Base-by-base conservation (phyloP, 2,329 filamentous ascomycete genomes). In the Pseudogymnoascus sp. region DNA sequence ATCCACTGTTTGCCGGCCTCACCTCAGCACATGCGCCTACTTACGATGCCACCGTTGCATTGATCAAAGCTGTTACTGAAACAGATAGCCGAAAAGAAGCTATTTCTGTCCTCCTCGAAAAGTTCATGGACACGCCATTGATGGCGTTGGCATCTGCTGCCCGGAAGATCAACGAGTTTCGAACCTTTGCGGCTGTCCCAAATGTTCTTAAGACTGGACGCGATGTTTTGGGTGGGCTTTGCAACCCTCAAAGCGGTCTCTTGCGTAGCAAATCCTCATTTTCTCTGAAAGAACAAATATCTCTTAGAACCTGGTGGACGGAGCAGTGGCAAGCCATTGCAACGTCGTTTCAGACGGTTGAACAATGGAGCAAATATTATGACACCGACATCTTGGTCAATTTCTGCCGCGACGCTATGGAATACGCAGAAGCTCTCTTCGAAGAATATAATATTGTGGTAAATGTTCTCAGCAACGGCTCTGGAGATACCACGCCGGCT, bases 331-430 rank as follows among this genome's bases (percentile, higher is more conserved):
- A 84, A 64, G 87, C 86, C 54, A 81, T 97, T 47, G 88, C 87
- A 45, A 87, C 88, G 63, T 90, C 93, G 14, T 97, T 97, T 71
- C 81, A 86, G 45, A 86, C 88, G 65, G 96, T 93, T 2, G 92
- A 96, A 72, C 78, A 79, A 10, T 99, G 95, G 95, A 79, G 86
- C 64, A 83, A 81, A 60, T 61, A 61, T 40, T 42, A 61, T 77
- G 77, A 63, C 75, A 80, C 63, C 74, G 62, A 67, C 18, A 80
- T 85, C 62, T 93, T 99, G 90, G 88, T 92, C 70, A 87, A 96
- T 64, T 97, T 97, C 71, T 97, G 93, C 72, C 87, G 95, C 68
- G 91, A 96, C 72, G 90, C 90, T 12, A 99, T 99, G 85, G 91
- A 97, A 70, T 90, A 96, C 71, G 93, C 93, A 0, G 90, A 96